These are phyloP conservation scores for Metschnikowia hibisci DNA, from an alignment of 805 yeast genomes.

Conservation along the genomic window DNA sequence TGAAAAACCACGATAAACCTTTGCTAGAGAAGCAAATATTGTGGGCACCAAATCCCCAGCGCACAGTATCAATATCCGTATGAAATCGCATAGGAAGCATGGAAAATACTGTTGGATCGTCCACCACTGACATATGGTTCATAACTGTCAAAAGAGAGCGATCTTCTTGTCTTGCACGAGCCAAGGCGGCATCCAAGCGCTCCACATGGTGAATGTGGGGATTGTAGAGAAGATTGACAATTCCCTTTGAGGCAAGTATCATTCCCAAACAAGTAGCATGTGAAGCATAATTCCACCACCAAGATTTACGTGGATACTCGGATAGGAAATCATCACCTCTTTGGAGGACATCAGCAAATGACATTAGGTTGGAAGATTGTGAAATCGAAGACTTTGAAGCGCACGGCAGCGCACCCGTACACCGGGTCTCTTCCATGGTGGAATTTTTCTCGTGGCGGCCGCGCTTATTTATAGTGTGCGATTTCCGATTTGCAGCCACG, in stretches of 20 bases:
- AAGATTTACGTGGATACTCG: slow-evolving; percentile 56
- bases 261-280: slow-evolving; percentile 65
- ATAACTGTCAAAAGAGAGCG: slow-evolving; percentile 78
- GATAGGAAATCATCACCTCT: slow-evolving; percentile 70
- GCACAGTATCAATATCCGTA: slow-evolving; percentile 56
- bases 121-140: slow-evolving; percentile 92
- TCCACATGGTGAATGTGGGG: slow-evolving; percentile 62
- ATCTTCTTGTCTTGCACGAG: slow-evolving; percentile 60
- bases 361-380: slow-evolving; percentile 40
- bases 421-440: not conserved
- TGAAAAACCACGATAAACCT: slow-evolving; percentile 58
- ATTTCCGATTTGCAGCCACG: slow-evolving; percentile 1
- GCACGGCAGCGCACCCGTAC: slow-evolving; percentile 2
- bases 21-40: slow-evolving; percentile 75
- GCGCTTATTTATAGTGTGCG: not conserved
- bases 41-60: slow-evolving; percentile 96
- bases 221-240: slow-evolving; percentile 58
- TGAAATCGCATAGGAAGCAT: slow-evolving; percentile 71
- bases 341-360: slow-evolving; percentile 60
- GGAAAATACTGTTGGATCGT: slow-evolving; percentile 91
- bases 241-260: slow-evolving; percentile 59
- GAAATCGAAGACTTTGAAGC: not conserved
- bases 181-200: slow-evolving; percentile 59
- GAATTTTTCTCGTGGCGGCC: not conserved
- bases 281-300: slow-evolving; percentile 65